Conservation (phyloP, 2,329 filamentous ascomycete genomes). For the Acephala macrosclerotiorum region DNA sequence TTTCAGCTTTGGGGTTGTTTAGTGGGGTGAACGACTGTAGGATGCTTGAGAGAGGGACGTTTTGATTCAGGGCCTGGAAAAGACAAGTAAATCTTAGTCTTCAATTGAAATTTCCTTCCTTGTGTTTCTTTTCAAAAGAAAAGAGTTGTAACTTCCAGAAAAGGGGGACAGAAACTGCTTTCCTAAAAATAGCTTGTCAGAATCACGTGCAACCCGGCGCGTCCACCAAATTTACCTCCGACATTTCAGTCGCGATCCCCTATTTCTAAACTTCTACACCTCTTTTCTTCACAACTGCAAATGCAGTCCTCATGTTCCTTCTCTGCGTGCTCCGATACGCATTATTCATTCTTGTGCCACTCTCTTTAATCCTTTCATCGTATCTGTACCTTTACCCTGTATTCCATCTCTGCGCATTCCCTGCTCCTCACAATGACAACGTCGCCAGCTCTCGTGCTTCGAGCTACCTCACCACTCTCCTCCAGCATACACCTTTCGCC, state of each 20-base stretch:
- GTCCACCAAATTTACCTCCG: constrained; percentile 2
- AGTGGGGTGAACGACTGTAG: too few relatives aligned
- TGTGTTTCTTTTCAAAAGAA: background rate
- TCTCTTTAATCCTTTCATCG: constrained; percentile 73
- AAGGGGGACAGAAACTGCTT: background rate
- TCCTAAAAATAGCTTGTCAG: background rate
- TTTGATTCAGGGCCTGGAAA: too few relatives aligned
- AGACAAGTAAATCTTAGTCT: too few relatives aligned
- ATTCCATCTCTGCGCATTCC: constrained; percentile 83
- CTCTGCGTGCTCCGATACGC: constrained; percentile 42
- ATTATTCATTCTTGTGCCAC: constrained; percentile 61
- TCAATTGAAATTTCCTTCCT: background rate
- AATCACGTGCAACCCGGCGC: background rate
- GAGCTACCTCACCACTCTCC: constrained; percentile 39
- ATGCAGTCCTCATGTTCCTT: constrained; percentile 45
- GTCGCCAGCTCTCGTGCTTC: too few relatives aligned
- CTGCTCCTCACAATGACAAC: constrained; percentile 47
- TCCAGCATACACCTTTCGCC: constrained; percentile 36
- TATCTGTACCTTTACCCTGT: constrained; percentile 91
- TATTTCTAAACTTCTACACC: background rate
- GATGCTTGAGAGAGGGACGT: too few relatives aligned
- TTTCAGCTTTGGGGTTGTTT: too few relatives aligned
- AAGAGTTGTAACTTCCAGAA: background rate
- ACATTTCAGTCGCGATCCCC: background rate
- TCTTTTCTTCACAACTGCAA: constrained; percentile 5